Evolutionary conservation across 2,329 filamentous ascomycete species (phyloP), one percentile per base, ranked within the genome.

Genomic region (Colletotrichum godetiae): DNA sequence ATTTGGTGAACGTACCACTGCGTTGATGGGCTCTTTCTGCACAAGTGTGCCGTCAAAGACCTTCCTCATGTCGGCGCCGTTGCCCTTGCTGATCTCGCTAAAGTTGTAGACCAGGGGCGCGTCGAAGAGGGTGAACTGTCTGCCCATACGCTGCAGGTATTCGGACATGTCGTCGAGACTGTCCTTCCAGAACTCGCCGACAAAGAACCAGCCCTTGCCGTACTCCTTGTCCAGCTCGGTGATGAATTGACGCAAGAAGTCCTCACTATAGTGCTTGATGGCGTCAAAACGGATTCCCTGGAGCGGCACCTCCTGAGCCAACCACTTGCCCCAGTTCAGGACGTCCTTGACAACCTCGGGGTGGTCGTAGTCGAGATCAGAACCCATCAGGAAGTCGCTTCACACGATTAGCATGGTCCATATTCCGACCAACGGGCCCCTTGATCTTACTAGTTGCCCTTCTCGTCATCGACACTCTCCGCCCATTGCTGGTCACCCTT

Each of bases 311-410:
- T 91, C 85, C 6, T 88, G 83, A 1, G 88, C 87, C 69, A 95
- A 85, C 93, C 93, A 95, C 5, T 87, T 83, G 2, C 90, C 91
- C 93, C 92, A 94, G 63, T 87, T 85, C 67, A 92, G 84, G 4
- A 94, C 87, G 75, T 94, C 93, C 4, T 87, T 80, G 42, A 86
- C 85, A 11, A 94, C 92, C 76, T 93, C 92, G 0, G 86, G 85
- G 70, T 93, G 87, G 2, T 83, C 81, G 79, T 92, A 92, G 80
- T 94, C 92, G 52, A 94, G 80, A 79, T 94, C 90, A 6, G 91
- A 90, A 76, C 93, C 94, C 91, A 94, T 93, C 19, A 94, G 86
- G 78, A 91, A 94, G 79, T 92, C 90, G 55, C 79, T 92, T 84
- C 0, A 80, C 79, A 90, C 77, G 92, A 79, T 92, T 88, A 13